These are phyloP conservation scores for Eimeria acervulina DNA, from an alignment of 169 alveolate genomes.

Conservation along the genomic window DNA sequence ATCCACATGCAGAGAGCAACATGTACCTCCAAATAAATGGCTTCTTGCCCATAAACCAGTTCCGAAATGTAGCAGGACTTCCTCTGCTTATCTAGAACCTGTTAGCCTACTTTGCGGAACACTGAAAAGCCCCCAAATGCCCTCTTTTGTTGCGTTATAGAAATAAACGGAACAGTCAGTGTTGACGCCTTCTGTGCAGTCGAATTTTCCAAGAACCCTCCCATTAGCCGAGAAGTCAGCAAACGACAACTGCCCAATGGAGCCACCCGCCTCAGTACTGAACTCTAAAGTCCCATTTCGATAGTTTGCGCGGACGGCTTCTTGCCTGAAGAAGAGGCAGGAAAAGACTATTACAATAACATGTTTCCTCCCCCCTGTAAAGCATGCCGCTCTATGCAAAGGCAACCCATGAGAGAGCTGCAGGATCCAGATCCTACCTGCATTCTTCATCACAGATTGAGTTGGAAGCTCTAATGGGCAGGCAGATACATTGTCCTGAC, in stretches of 20 bases:
- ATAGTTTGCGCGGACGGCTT: conserved; percentile 42
- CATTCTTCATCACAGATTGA: conserved; percentile 33
- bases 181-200: background rate
- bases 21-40: background rate
- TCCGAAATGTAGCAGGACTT: background rate
- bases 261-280: conserved; percentile 31
- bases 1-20: background rate
- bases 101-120: conserved; percentile 55
- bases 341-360: background rate
- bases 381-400: background rate
- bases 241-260: conserved; percentile 4
- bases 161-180: conserved; percentile 61
- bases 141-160: conserved; percentile 52
- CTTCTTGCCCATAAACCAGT: background rate
- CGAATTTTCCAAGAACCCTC: conserved; percentile 57
- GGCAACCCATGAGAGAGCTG: background rate
- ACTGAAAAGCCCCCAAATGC: conserved; percentile 47
- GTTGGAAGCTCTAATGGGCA: conserved; percentile 15
- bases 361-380: no score
- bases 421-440: conserved; percentile 15
- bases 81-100: background rate
- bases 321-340: background rate
- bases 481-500: conserved; percentile 74
- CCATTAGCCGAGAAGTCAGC: conserved; percentile 68
- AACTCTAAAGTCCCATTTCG: conserved; percentile 17